Percentiles rank a stretch among this genome's conserved stretches.
These are phyloP conservation scores for Colletotrichum sp. DNA, from an alignment of 2,329 filamentous ascomycete species.

Conservation along the genomic window DNA sequence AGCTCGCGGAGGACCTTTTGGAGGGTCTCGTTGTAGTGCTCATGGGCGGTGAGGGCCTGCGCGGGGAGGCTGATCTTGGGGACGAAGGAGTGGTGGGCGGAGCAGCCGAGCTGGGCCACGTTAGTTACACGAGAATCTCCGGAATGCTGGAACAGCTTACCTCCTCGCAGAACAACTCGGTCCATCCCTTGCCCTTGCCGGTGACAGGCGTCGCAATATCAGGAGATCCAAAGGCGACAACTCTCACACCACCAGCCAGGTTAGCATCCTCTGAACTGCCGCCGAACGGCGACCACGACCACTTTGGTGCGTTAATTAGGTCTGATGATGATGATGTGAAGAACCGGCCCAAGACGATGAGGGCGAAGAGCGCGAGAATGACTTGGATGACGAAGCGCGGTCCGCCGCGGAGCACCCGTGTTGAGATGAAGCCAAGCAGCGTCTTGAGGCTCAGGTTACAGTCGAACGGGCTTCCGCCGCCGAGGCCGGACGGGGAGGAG, in stretches of 20 bases:
- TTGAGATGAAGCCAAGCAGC: constrained; percentile 44
- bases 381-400: constrained; percentile 33
- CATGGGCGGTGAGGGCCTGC: constrained; percentile 57
- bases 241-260: constrained; percentile 42
- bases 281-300: constrained; percentile 18
- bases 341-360: constrained; percentile 31
- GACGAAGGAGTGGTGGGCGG: constrained; percentile 49
- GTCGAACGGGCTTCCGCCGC: not conserved
- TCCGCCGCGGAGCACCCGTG: constrained; percentile 41
- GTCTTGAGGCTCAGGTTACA: constrained; percentile 26
- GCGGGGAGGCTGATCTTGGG: constrained; percentile 48
- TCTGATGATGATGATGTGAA: constrained; percentile 19
- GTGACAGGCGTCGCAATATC: constrained; percentile 45
- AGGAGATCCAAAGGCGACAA: constrained; percentile 56
- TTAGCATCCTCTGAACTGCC: not conserved
- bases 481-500: not conserved
- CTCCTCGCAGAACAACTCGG: constrained; percentile 52
- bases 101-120: constrained; percentile 48
- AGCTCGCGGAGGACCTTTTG: constrained; percentile 34
- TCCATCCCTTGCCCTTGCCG: constrained; percentile 43
- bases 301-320: not conserved
- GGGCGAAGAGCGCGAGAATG: constrained; percentile 15
- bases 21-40: constrained; percentile 54
- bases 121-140: not conserved
- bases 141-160: constrained; percentile 30